Conservation (phyloP, 352 stramenopile species). For the Plasmopara halstedii region DNA sequence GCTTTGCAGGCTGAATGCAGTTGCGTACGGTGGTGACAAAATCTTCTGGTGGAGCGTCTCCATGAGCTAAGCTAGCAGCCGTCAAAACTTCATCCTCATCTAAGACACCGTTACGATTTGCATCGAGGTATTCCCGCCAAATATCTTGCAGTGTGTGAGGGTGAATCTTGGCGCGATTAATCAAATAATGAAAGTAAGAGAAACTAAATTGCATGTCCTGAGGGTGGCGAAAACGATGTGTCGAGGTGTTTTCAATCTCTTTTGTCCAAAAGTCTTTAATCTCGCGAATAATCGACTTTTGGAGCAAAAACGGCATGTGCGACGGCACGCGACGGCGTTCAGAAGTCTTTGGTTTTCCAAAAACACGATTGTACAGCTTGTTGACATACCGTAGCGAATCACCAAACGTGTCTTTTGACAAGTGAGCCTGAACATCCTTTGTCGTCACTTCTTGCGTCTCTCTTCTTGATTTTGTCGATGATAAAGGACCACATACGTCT, state of each 20-base stretch:
- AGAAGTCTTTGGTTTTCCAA: conserved; percentile 52
- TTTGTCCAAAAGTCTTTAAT: conserved; percentile 80
- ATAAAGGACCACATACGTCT: conserved; percentile 39
- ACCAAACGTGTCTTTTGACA: conserved; percentile 88
- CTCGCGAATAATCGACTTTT: conserved; percentile 81
- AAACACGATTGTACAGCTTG: conserved; percentile 85
- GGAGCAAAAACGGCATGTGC: conserved; percentile 93
- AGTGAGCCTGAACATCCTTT: conserved; percentile 33
- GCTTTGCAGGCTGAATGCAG: conserved; percentile 64
- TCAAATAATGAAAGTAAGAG: conserved; percentile 92
- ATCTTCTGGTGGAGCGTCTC: conserved; percentile 55
- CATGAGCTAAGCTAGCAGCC: conserved; percentile 73
- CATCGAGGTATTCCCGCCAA: conserved; percentile 86
- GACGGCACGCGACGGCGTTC: conserved; percentile 82
- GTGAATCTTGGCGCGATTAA: conserved; percentile 81
- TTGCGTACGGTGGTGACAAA: conserved; percentile 60
- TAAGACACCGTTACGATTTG: conserved; percentile 85
- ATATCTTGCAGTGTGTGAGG: conserved; percentile 68
- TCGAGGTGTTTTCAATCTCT: conserved; percentile 70
- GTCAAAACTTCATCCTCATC: conserved; percentile 89
- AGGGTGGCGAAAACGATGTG: conserved; percentile 85
- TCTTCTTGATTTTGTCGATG: not conserved
- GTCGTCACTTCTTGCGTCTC: conserved; percentile 16
- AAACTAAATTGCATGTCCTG: conserved; percentile 96
- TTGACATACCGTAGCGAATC: conserved; percentile 90